Evolutionary conservation across 305 asterid species (phyloP).

Genomic region (Nicotiana rustica): DNA sequence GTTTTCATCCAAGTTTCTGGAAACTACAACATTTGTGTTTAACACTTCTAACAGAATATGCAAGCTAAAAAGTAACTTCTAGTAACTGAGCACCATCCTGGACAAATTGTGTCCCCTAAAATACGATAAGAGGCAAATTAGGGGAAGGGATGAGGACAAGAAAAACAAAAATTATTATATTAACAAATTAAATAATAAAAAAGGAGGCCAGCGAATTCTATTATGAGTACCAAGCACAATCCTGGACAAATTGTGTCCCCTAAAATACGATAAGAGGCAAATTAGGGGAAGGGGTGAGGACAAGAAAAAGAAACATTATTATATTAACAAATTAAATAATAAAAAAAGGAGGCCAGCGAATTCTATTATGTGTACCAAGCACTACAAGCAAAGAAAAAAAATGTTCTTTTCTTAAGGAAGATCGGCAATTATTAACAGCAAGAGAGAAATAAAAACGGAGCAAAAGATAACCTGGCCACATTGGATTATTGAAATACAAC

Average conservation of each 20-base stretch:
- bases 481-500: slow-evolving; percentile 83
- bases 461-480: slow-evolving; percentile 89
- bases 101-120: background rate
- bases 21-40: background rate
- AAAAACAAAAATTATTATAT: background rate
- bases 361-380: background rate
- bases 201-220: too few species aligned
- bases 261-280: slow-evolving; percentile 9
- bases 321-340: background rate
- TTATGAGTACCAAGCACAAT: background rate
- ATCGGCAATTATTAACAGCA: background rate
- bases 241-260: background rate
- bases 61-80: background rate
- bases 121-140: background rate
- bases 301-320: background rate
- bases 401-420: background rate
- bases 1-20: background rate
- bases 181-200: background rate
- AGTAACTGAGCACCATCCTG: background rate
- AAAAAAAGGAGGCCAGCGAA: background rate
- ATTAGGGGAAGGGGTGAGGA: background rate
- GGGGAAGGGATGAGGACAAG: background rate
- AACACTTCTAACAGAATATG: slow-evolving; percentile 9
- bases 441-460: slow-evolving; percentile 19
- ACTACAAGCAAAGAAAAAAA: background rate